Percentiles rank a stretch among this genome's conserved stretches.
Evolutionary conservation across 176 grass and related monocot genomes (phyloP).

Genomic region (Phoenix roebelenii): DNA sequence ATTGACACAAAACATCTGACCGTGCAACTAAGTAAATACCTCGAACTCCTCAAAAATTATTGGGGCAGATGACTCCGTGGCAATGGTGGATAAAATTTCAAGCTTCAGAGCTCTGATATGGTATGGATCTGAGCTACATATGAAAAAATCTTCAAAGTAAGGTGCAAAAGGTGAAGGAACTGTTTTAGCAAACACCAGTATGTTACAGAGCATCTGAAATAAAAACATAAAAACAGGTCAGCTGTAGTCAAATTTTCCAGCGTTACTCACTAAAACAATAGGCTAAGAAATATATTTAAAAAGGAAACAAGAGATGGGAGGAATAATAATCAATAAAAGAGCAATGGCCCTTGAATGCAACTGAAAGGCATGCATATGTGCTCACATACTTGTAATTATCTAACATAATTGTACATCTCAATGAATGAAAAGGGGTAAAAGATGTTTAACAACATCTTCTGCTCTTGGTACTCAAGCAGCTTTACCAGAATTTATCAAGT

Average conservation of each 20-base stretch:
- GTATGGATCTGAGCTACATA: slow-evolving; percentile 70
- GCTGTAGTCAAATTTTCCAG: slow-evolving; percentile 10
- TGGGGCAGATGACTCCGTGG: slow-evolving; percentile 51
- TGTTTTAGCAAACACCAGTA: slow-evolving; percentile 77
- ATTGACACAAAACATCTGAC: not conserved
- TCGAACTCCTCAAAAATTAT: slow-evolving; percentile 89
- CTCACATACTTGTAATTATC: too few species aligned
- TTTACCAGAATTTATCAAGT: too few species aligned
- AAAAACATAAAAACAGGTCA: slow-evolving; percentile 18
- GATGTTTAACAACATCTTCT: too few species aligned
- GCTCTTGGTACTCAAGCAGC: too few species aligned
- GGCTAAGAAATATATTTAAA: too few species aligned
- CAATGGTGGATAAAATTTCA: slow-evolving; percentile 85
- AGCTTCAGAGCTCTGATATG: slow-evolving; percentile 81
- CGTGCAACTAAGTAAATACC: slow-evolving; percentile 26
- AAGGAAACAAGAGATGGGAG: too few species aligned
- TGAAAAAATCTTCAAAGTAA: slow-evolving; percentile 82
- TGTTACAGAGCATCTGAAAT: slow-evolving; percentile 83
- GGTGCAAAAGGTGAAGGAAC: slow-evolving; percentile 54
- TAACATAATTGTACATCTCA: too few species aligned
- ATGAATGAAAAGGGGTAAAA: too few species aligned
- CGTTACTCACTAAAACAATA: too few species aligned
- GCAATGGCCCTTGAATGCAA: too few species aligned
- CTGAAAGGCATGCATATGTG: too few species aligned
- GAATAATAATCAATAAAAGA: too few species aligned